Evolutionary conservation across 805 yeast genomes (phyloP), one percentile per base, ranked within the genome.

Genomic region (Wickerhamomyces hampshirensis): DNA sequence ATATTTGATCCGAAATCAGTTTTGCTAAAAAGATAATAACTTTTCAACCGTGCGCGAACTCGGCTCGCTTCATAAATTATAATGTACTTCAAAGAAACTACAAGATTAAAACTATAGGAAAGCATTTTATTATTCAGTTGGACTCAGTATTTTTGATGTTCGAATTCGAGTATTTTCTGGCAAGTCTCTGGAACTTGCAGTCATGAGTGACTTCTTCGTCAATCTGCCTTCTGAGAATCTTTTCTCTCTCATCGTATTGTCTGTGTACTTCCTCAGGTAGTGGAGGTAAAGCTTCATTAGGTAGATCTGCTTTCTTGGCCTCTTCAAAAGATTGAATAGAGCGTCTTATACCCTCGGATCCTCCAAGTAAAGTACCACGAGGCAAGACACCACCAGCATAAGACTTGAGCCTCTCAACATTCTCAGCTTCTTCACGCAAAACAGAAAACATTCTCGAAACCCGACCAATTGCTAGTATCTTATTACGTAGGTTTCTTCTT

Each of bases 381-480:
- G 98, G 98, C 46, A 91, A 66, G 9, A 66, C 68, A n/a, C 93
- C 91, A 32, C 87, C 80, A 43, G 82, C 71, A 44, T 77, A 68
- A 13, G 71, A 69, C 62, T 87, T 86, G 51, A 91, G 69, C 53
- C 82, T 86, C 34, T 81, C 80, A 33, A 91, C 93, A 47, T 77
- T 78, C 58, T 86, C 97, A 31, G 89, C 73, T 53, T 91, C 96
- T 56, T 86, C 88, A 47, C 97, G 73, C 50, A 91, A 68, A 6
- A 89, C 82, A 44, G 80, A 82, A 62, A 84, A 89, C 95, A 91
- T 86, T 39, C 96, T 74, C 17, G 96, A 82, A 47, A 91, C 86
- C 47, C 95, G 76, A n/a, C 98, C 98, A 60, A 91, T 93, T 11
- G 98, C 98, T 51, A 91, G 63, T 35, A 93, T 84, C 68, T 91